Evolutionary conservation across 805 yeast genomes (phyloP).

Genomic region (Cyberlindnera euphorbiae): DNA sequence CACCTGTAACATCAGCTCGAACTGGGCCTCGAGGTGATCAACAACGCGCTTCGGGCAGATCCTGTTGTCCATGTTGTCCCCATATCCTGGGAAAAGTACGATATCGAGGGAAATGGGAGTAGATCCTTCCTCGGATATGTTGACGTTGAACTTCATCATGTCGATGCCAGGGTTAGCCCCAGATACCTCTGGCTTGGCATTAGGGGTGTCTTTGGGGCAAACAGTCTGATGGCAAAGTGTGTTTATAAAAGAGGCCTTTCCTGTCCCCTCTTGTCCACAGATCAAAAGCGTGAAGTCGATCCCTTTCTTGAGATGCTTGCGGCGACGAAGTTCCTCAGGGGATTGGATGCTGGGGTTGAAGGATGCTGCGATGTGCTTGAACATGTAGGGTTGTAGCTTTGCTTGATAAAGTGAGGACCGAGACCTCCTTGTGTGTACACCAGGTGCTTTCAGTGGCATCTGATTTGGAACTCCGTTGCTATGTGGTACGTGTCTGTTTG

Average conservation of each 20-base stretch:
- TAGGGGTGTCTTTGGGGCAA: constrained; percentile 22
- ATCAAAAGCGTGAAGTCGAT: constrained; percentile 63
- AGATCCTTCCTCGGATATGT: constrained; percentile 53
- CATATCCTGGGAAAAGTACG: constrained; percentile 73
- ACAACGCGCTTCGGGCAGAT: constrained; percentile 44
- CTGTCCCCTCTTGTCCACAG: constrained; percentile 69
- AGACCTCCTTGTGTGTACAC: no score
- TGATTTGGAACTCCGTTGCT: no score
- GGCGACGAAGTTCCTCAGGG: constrained; percentile 43
- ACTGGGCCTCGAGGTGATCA: constrained; percentile 63
- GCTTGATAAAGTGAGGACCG: no score
- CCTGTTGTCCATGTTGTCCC: constrained; percentile 67
- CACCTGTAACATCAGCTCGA: constrained; percentile 66
- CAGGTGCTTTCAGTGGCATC: no score
- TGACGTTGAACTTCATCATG: constrained; percentile 47
- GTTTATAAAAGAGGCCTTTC: constrained; percentile 70
- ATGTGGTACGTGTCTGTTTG: no score
- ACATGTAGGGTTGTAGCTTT: no score
- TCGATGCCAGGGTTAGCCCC: constrained; percentile 32
- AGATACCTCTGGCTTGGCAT: constrained; percentile 29
- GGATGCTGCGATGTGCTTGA: no score
- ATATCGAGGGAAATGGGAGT: constrained; percentile 50
- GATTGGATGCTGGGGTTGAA: constrained; percentile 12
- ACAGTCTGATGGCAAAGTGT: constrained; percentile 54
- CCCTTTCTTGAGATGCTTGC: constrained; percentile 59